A percentile compares a stretch with the other conserved stretches of the same genome.
These are phyloP conservation scores for Suillus clintonianus DNA, from an alignment of 768 basidiomycete genomes.

Conservation along the genomic window DNA sequence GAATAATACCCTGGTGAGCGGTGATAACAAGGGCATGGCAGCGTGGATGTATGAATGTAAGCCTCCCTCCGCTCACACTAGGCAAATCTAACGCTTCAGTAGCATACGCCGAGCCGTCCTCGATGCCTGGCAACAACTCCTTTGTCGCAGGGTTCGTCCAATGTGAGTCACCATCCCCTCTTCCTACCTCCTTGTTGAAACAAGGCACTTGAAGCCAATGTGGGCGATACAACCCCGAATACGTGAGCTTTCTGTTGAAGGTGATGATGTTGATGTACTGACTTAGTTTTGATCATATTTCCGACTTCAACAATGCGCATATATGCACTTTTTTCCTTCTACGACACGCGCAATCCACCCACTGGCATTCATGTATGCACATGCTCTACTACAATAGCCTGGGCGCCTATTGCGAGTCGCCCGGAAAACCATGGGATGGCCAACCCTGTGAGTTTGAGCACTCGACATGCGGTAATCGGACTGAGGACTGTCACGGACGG, in stretches of 20 bases:
- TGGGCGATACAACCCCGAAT: conserved; percentile 80
- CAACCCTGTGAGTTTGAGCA: conserved; percentile 67
- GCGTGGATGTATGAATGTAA: conserved; percentile 75
- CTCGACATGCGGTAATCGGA: conserved; percentile 74
- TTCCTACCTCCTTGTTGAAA: conserved; percentile 7
- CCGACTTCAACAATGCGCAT: conserved; percentile 5
- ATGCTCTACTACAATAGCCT: conserved; percentile 35
- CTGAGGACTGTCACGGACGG: conserved; percentile 73
- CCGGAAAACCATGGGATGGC: conserved; percentile 68
- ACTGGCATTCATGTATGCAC: background rate
- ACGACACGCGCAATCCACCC: background rate
- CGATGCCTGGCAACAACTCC: conserved; percentile 66
- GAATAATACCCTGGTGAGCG: conserved; percentile 83
- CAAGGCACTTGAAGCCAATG: conserved; percentile 56
- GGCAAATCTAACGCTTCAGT: background rate
- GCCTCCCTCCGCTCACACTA: conserved; percentile 13
- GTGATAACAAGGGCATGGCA: conserved; percentile 87
- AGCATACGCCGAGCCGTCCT: conserved; percentile 64
- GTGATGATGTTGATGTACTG: conserved; percentile 3
- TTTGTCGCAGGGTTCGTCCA: conserved; percentile 80
- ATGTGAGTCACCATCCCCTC: conserved; percentile 42
- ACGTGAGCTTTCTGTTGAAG: conserved; percentile 48
- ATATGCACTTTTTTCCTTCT: background rate
- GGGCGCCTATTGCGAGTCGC: conserved; percentile 78
- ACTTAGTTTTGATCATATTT: conserved; percentile 1